Percentiles rank a stretch among this genome's conserved stretches.
Conservation (phyloP, 2,329 filamentous ascomycete genomes). For the Ophiognomonia clavigignenti-juglandacearum region DNA sequence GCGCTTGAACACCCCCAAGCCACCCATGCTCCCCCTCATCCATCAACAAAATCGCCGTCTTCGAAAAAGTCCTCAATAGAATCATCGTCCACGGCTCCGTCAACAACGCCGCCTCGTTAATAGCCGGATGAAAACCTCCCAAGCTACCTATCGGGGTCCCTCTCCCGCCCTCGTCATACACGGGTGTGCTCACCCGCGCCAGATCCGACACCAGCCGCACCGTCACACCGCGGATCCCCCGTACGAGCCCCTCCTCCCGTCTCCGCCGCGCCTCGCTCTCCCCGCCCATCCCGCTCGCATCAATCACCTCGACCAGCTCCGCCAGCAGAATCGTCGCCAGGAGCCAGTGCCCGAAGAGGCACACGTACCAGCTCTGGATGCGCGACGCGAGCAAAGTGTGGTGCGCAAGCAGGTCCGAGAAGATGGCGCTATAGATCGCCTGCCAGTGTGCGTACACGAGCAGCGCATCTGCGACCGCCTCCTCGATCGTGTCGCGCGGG, state of each 20-base stretch:
- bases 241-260: slow-evolving; percentile 27
- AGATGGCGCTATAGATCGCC: slow-evolving; percentile 44
- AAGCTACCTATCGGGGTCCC: slow-evolving; percentile 26
- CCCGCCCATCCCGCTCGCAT: slow-evolving; percentile 30
- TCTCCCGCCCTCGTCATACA: slow-evolving; percentile 2
- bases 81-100: slow-evolving; percentile 58
- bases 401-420: slow-evolving; percentile 44
- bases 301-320: slow-evolving; percentile 47
- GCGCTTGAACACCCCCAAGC: too few relatives aligned
- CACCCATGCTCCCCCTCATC: slow-evolving; percentile 24
- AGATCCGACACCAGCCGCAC: slow-evolving; percentile 43
- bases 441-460: slow-evolving; percentile 53
- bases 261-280: slow-evolving; percentile 24
- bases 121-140: slow-evolving; percentile 45
- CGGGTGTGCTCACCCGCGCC: slow-evolving; percentile 38
- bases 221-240: slow-evolving; percentile 37
- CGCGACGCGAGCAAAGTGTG: slow-evolving; percentile 45
- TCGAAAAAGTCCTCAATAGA: slow-evolving; percentile 47
- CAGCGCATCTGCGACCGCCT: slow-evolving; percentile 41
- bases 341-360: slow-evolving; percentile 54
- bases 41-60: slow-evolving; percentile 36
- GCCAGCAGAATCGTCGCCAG: slow-evolving; percentile 50
- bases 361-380: slow-evolving; percentile 56
- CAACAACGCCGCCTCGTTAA: slow-evolving; percentile 50
- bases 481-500: slow-evolving; percentile 30